Conservation (phyloP, 164 flowering plant genomes). For the Aristolochia contorta region DNA sequence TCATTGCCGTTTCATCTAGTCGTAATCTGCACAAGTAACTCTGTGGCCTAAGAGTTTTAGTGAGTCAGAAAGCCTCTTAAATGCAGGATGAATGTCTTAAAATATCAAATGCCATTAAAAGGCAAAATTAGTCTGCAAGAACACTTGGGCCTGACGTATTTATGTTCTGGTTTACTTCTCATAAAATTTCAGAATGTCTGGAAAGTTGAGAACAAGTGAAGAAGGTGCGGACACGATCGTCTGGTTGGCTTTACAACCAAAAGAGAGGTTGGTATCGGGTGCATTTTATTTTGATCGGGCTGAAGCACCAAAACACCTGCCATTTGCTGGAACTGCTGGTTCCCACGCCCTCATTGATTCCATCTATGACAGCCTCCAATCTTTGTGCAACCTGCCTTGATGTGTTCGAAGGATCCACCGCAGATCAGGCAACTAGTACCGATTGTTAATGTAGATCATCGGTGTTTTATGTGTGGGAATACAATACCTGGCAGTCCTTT, state of each 20-base stretch:
- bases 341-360: conserved; percentile 50
- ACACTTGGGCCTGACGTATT: background rate
- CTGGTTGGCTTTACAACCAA: conserved; percentile 87
- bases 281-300: conserved; percentile 85
- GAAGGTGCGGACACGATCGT: conserved; percentile 86
- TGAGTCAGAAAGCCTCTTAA: too few species aligned
- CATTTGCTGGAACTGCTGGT: conserved; percentile 44
- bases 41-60: too few species aligned
- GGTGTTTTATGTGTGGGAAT: too few species aligned
- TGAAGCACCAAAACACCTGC: conserved; percentile 71
- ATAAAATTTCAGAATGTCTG: conserved; percentile 40
- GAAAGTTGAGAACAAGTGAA: conserved; percentile 68
- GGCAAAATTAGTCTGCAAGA: too few species aligned
- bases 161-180: background rate
- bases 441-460: too few species aligned
- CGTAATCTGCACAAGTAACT: too few species aligned
- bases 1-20: too few species aligned
- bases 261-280: conserved; percentile 64
- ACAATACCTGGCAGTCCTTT: too few species aligned
- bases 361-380: conserved; percentile 35
- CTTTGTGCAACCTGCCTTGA: conserved; percentile 17
- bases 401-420: too few species aligned
- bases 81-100: too few species aligned
- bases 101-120: too few species aligned
- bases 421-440: too few species aligned